Percentiles rank a stretch among this genome's conserved stretches.
Conservation (phyloP, 2,329 filamentous ascomycete species). For the Fusarium aywerte region DNA sequence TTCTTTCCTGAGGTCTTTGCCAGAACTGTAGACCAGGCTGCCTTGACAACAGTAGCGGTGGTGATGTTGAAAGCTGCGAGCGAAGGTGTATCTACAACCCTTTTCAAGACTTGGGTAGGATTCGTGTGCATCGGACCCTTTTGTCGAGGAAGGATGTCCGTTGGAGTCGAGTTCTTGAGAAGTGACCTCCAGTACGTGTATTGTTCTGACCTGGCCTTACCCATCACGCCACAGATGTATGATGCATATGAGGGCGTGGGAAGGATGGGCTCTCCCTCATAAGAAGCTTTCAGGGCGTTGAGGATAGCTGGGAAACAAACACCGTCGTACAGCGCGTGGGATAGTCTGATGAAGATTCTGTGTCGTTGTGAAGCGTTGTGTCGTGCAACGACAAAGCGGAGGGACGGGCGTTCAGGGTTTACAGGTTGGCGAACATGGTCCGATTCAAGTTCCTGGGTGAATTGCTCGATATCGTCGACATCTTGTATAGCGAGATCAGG, state of each 20-base stretch:
- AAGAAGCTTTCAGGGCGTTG: slow-evolving; percentile 1
- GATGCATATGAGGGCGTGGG: slow-evolving; percentile 2
- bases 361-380: slow-evolving; percentile 14
- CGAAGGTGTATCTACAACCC: slow-evolving; percentile 12
- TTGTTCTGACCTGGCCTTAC: neutral
- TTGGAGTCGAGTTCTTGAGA: slow-evolving; percentile 16
- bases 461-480: slow-evolving; percentile 11
- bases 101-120: slow-evolving; percentile 11
- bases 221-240: slow-evolving; percentile 14
- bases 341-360: slow-evolving; percentile 27
- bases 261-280: slow-evolving; percentile 14
- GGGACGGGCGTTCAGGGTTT: neutral
- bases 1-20: slow-evolving; percentile 50
- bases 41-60: slow-evolving; percentile 56
- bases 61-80: slow-evolving; percentile 36
- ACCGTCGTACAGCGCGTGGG: slow-evolving; percentile 33
- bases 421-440: neutral
- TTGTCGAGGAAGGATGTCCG: slow-evolving; percentile 3
- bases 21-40: slow-evolving; percentile 57
- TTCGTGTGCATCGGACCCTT: neutral
- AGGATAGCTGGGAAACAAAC: slow-evolving; percentile 32
- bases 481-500: slow-evolving; percentile 15
- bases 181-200: slow-evolving; percentile 27
- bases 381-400: slow-evolving; percentile 18
- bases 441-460: slow-evolving; percentile 8